phyloP scores from a whole-genome alignment of 2,329 filamentous ascomycete species.

The Claviceps humidiphila region DNA sequence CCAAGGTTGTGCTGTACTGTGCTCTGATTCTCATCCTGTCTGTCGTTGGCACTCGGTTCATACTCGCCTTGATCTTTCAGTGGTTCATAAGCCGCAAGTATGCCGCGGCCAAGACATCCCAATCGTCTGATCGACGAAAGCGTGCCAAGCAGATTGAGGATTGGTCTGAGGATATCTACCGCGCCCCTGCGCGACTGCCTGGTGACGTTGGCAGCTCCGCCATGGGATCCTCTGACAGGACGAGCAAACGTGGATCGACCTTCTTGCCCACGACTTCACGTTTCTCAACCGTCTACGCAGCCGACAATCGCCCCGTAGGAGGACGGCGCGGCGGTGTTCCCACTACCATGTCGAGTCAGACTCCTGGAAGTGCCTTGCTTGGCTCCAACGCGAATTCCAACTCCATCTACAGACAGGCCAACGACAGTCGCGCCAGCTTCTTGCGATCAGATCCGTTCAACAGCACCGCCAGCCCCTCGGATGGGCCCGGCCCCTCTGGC shows the following conservation, averaged over 20 bases:
- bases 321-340: slow-evolving; percentile 44
- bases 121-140: slow-evolving; percentile 68
- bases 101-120: slow-evolving; percentile 72
- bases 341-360: slow-evolving; percentile 92
- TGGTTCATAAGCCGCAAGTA: slow-evolving; percentile 90
- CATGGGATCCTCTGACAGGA: slow-evolving; percentile 50
- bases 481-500: slow-evolving; percentile 72
- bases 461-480: slow-evolving; percentile 40
- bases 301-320: slow-evolving; percentile 41
- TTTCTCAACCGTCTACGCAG: slow-evolving; percentile 81
- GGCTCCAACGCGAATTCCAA: slow-evolving; percentile 34
- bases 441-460: slow-evolving; percentile 45
- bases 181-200: slow-evolving; percentile 67
- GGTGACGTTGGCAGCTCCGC: slow-evolving; percentile 59
- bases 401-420: slow-evolving; percentile 56
- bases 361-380: slow-evolving; percentile 58
- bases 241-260: slow-evolving; percentile 65
- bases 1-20: slow-evolving; percentile 90
- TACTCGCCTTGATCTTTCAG: slow-evolving; percentile 82
- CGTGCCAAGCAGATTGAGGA: slow-evolving; percentile 91
- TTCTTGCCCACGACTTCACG: slow-evolving; percentile 90
- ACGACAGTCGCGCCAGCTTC: slow-evolving; percentile 52
- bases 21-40: slow-evolving; percentile 84
- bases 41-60: slow-evolving; percentile 74
- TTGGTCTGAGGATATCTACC: slow-evolving; percentile 96